phyloP scores from a whole-genome alignment of 192 early-diverging fungal species.

The Coemansia sp. region DNA sequence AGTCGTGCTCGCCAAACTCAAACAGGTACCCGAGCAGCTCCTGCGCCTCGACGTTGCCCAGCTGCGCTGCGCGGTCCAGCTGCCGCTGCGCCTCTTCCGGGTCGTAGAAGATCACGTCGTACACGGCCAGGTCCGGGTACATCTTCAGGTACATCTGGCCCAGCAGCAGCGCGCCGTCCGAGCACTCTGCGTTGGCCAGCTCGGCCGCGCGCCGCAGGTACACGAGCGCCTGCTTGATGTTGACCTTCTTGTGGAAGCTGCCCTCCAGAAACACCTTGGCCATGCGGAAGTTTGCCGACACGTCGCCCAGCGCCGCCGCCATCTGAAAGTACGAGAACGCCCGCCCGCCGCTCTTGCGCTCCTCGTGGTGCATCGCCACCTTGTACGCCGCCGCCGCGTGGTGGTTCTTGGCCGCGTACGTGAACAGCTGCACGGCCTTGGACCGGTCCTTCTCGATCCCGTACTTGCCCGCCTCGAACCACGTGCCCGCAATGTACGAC shows the following conservation, averaged over 20 bases:
- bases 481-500: slow-evolving; percentile 69
- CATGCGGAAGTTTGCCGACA: slow-evolving; percentile 70
- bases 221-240: slow-evolving; percentile 76
- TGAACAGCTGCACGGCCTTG: slow-evolving; percentile 67
- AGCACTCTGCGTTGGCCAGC: slow-evolving; percentile 65
- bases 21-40: slow-evolving; percentile 77
- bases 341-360: slow-evolving; percentile 58
- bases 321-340: slow-evolving; percentile 69
- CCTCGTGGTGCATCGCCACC: slow-evolving; percentile 62
- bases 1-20: slow-evolving; percentile 75
- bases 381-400: slow-evolving; percentile 65
- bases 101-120: slow-evolving; percentile 68
- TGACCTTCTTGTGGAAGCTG: slow-evolving; percentile 61
- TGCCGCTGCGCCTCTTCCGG: slow-evolving; percentile 72
- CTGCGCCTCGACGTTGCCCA: slow-evolving; percentile 71
- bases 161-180: slow-evolving; percentile 73
- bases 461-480: slow-evolving; percentile 67
- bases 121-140: slow-evolving; percentile 59
- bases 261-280: slow-evolving; percentile 75
- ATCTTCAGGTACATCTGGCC: slow-evolving; percentile 77
- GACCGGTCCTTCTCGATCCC: slow-evolving; percentile 55
- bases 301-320: slow-evolving; percentile 65
- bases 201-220: slow-evolving; percentile 79
- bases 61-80: slow-evolving; percentile 67
- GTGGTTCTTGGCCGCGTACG: slow-evolving; percentile 63